A percentile compares a stretch with the other conserved stretches of the same genome.
These are phyloP conservation scores for Cadophora malorum DNA, from an alignment of 2,329 filamentous ascomycete genomes.

Conservation along the genomic window DNA sequence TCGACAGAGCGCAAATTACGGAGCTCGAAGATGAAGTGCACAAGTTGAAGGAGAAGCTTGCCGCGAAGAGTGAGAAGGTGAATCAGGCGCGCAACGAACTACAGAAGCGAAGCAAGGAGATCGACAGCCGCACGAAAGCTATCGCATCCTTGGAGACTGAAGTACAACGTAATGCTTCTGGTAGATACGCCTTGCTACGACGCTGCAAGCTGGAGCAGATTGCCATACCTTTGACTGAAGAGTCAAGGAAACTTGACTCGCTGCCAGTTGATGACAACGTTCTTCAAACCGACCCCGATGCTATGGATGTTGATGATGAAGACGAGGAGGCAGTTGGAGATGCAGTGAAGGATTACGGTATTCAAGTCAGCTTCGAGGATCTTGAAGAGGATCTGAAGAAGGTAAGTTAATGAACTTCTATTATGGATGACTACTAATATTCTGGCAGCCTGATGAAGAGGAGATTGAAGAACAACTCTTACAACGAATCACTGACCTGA, in stretches of 20 bases:
- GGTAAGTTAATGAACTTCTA: slow-evolving; percentile 54
- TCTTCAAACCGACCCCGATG: slow-evolving; percentile 78
- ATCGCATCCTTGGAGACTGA: slow-evolving; percentile 83
- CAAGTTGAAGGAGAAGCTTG: slow-evolving; percentile 69
- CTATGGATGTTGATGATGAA: slow-evolving; percentile 86
- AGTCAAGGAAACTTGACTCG: slow-evolving; percentile 75
- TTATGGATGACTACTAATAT: slow-evolving; percentile 43
- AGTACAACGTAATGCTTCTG: slow-evolving; percentile 83
- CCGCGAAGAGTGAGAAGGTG: slow-evolving; percentile 75
- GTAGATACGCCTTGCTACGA: slow-evolving; percentile 82
- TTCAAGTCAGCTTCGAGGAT: slow-evolving; percentile 83
- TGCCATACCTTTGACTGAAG: slow-evolving; percentile 76
- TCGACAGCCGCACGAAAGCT: slow-evolving; percentile 76
- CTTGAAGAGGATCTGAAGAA: slow-evolving; percentile 84
- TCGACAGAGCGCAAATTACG: slow-evolving; percentile 78
- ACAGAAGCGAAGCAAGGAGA: slow-evolving; percentile 82
- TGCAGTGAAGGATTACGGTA: slow-evolving; percentile 85
- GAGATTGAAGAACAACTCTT: slow-evolving; percentile 77
- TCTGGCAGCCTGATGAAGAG: slow-evolving; percentile 67
- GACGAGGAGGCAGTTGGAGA: slow-evolving; percentile 73
- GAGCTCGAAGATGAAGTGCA: slow-evolving; percentile 75
- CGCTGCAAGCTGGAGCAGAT: slow-evolving; percentile 95
- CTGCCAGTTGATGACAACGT: slow-evolving; percentile 88
- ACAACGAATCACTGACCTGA: slow-evolving; percentile 77
- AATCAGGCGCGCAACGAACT: slow-evolving; percentile 80